phyloP scores from a whole-genome alignment of 2,329 filamentous ascomycete genomes.

The Hymenoscyphus infarciens region DNA sequence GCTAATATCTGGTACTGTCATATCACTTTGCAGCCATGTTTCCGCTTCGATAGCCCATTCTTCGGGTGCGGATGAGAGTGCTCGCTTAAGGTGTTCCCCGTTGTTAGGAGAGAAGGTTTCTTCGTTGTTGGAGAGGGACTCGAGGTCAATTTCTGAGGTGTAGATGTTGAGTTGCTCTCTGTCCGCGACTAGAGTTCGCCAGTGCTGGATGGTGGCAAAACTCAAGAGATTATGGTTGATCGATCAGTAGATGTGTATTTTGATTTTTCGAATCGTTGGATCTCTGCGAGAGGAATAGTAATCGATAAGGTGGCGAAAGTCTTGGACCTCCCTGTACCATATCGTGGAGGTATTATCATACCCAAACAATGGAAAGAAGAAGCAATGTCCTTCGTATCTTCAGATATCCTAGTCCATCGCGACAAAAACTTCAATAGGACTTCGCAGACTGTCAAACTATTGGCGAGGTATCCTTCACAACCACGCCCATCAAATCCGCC shows the following conservation, averaged over 20 bases:
- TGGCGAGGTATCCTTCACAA: not conserved
- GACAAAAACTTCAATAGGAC: conserved; percentile 3
- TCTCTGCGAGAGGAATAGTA: not conserved
- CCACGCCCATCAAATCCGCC: conserved; percentile 1
- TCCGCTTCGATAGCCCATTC: not conserved
- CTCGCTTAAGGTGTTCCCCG: not conserved
- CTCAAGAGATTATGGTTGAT: not conserved
- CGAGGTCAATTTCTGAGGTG: not conserved
- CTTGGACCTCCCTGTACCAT: not conserved
- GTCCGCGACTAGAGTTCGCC: conserved; percentile 5
- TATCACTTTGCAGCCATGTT: not conserved
- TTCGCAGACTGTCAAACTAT: not conserved
- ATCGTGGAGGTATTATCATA: not conserved
- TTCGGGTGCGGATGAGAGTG: not conserved
- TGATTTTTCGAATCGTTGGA: not conserved
- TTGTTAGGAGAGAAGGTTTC: not conserved
- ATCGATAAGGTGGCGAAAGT: conserved; percentile 1
- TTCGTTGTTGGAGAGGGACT: not conserved
- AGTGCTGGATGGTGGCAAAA: not conserved
- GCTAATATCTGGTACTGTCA: not conserved
- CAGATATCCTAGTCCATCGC: not conserved
- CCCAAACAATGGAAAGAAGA: conserved; percentile 7
- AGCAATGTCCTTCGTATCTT: not conserved
- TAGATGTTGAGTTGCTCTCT: conserved; percentile 5
- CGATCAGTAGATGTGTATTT: not conserved